Percentiles rank a stretch among this genome's conserved stretches.
Evolutionary conservation across 768 basidiomycete species (phyloP).

Genomic region (Amanita rubescens): DNA sequence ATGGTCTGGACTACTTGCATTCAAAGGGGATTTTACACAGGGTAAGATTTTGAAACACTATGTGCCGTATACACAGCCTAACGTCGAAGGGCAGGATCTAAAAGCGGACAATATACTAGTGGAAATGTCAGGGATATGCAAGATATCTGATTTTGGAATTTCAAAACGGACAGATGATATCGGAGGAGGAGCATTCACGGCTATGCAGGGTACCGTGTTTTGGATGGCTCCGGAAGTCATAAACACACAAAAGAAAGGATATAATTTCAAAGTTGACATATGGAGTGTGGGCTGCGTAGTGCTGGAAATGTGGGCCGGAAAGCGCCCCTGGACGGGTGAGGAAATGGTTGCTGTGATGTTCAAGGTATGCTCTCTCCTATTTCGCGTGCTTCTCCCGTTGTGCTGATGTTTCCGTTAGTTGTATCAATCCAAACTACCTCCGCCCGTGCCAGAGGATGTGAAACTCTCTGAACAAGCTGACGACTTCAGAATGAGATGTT

Average conservation of each 20-base stretch:
- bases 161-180: constrained; percentile 93
- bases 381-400: neutral
- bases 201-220: constrained; percentile 97
- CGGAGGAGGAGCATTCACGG: constrained; percentile 76
- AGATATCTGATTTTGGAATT: constrained; percentile 98
- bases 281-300: constrained; percentile 99
- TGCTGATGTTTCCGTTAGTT: constrained; percentile 41
- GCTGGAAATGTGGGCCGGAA: constrained; percentile 98
- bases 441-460: constrained; percentile 85
- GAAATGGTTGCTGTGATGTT: constrained; percentile 91
- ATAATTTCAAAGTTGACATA: constrained; percentile 96
- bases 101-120: constrained; percentile 99
- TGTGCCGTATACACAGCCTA: neutral
- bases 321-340: constrained; percentile 88
- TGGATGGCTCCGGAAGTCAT: constrained; percentile 99
- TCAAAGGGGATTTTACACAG: constrained; percentile 88
- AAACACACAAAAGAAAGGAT: constrained; percentile 80
- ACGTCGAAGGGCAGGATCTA: constrained; percentile 56
- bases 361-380: constrained; percentile 48
- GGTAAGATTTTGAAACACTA: constrained; percentile 37
- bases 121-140: constrained; percentile 86
- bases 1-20: constrained; percentile 90
- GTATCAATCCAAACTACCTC: constrained; percentile 76
- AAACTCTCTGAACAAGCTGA: constrained; percentile 66
- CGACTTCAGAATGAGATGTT: constrained; percentile 85